Base-by-base conservation (phyloP, 169 alveolate genomes). In the Amoebophrya sp. region DNA sequence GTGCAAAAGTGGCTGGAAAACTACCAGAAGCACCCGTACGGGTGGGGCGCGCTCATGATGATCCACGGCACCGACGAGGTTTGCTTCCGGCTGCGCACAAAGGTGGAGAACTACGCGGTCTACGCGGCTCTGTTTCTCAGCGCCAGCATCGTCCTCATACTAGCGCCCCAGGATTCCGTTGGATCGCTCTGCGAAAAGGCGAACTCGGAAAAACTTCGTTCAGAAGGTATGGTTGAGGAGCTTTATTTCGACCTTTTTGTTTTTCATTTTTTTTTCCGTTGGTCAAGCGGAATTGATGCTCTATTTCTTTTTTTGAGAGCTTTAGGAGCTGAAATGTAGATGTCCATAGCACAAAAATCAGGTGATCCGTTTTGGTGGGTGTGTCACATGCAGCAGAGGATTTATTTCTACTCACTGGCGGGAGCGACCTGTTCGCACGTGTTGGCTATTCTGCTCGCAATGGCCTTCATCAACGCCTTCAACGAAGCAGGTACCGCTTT, bases 41-140 rank as follows among this genome's bases (percentile, higher is more conserved):
- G 89, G 0, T 77, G 89, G 89, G 89, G 89, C 39, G 89, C 89
- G 40, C 40, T 77, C 40, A 23, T 77, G 40, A 77, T 77, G 89
- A 77, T 77, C 40, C 89, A 77, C 89, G 89, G 89, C 32, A 32
- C 40, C 38, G 89, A 32, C 25, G 89, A 77, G 89, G 40, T 77
- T 18, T n/a, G 40, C 40, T 23, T 23, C 40, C 89, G 89, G 40
- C 40, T 77, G 89, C 89, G 89, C 40, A 77, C 40, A 3, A 77
- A 77, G 40, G 89, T 77, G n/a, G 89, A 77, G 40, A 77, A 77
- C 40, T 77, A 77, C 89, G 89, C 89, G 0, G 40, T 77, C 14
- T 77, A 77, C 89, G 39, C 89, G 25, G 89, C 89, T 0, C 40
- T 77, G 25, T 77, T 77, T n/a, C 40, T 77, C 14, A 3, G 32